Percentiles rank a stretch among this genome's conserved stretches.
These are phyloP conservation scores for Fragaria iinumae DNA, from an alignment of 306 rosid genomes.

Conservation along the genomic window DNA sequence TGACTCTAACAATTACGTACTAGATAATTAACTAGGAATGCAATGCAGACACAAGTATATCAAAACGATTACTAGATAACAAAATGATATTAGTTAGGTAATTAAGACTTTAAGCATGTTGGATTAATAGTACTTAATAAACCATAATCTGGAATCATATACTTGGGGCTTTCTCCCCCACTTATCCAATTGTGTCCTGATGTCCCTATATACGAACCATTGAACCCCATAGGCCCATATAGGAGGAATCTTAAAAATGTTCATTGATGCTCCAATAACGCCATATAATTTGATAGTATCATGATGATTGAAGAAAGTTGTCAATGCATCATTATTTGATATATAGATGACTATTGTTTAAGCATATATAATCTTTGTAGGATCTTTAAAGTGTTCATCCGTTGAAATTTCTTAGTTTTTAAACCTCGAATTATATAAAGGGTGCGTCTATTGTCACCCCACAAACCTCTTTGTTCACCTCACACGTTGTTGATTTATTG, in stretches of 20 bases:
- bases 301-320: not conserved
- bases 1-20: not conserved
- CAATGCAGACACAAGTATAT: not conserved
- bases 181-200: not conserved
- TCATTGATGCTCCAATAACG: not conserved
- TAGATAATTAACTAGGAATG: not conserved
- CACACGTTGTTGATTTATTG: too few relatives aligned
- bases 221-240: not conserved
- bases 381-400: not conserved
- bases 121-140: not conserved
- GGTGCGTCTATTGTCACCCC: too few relatives aligned
- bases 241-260: not conserved
- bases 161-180: not conserved
- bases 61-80: not conserved
- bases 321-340: not conserved
- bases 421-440: not conserved
- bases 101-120: not conserved
- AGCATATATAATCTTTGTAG: not conserved
- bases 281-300: not conserved
- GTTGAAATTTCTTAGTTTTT: not conserved
- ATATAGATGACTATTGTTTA: not conserved
- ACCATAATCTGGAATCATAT: not conserved
- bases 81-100: not conserved
- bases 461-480: too few relatives aligned
- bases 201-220: not conserved